Evolutionary conservation across 805 yeast genomes (phyloP), one percentile per base, ranked within the genome.

Genomic region (Torulaspora franciscae): DNA sequence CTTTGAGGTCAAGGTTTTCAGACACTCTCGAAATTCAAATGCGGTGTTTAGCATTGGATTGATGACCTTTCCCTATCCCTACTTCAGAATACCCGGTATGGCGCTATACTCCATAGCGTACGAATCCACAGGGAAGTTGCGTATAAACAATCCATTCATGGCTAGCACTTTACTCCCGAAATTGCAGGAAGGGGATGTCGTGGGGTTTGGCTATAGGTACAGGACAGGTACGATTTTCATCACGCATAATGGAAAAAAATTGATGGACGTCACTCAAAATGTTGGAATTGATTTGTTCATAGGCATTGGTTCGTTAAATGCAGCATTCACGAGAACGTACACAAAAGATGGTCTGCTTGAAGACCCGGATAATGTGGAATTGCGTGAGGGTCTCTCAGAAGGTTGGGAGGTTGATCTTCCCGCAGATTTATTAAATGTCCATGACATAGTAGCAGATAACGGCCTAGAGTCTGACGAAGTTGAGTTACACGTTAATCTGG

Each of bases 191-290:
- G 98, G 97, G 25, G 99, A 93, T 65, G 95, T 91, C 10, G 74
- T 93, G 3, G 99, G 99, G 1, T 80, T 90, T 32, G 99, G 99
- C 0, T 85, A 86, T 59, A 74, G 90, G 45, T 82, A 84, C 14
- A 73, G 87, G 43, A 71, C 85, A 2, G 95, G 96, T 0, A 79
- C 95, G 0, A 73, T 93, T 0, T 91, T 93, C 59, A 91, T 90
- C 70, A 93, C 99, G 0, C 77, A 95, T 53, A 93, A 93, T 58
- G 99, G 99, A 17, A 87, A 87, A 64, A 87, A 85, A 57, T 69
- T 91, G 30, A 73, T 80, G 54, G 97, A 88, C 52, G 75, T 89
- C 23, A 88, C 88, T 3, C 85, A 89, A 14, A 85, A 81, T 54
- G 67, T 81, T 24, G 80, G 78, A 19, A 56, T 67, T 9, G 71